A percentile compares a stretch with the other conserved stretches of the same genome.
phyloP scores from a whole-genome alignment of 352 stramenopile genomes.

The Phytopythium cucurbitacearum region DNA sequence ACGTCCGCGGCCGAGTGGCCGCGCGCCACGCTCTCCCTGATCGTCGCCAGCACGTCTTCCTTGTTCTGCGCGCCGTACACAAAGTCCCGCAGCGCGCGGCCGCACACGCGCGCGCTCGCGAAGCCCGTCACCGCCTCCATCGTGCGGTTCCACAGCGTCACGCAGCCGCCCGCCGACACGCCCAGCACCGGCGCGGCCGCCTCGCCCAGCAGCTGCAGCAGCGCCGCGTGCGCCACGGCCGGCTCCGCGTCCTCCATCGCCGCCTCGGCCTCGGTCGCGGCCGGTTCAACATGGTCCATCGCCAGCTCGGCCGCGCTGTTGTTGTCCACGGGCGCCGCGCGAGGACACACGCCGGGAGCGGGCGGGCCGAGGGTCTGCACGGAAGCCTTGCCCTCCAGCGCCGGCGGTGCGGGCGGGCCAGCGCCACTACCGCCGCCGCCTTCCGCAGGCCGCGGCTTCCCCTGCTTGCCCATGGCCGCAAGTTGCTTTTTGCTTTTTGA shows the following conservation, averaged over 20 bases:
- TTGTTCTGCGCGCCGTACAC: slow-evolving; percentile 44
- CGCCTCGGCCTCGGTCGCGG: too few relatives aligned
- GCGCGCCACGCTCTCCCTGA: slow-evolving; percentile 19
- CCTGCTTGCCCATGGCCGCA: too few relatives aligned
- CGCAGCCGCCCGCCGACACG: slow-evolving; percentile 36
- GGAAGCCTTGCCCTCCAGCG: too few relatives aligned
- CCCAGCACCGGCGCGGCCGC: slow-evolving; percentile 66
- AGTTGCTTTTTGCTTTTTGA: too few relatives aligned
- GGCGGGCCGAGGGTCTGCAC: too few relatives aligned
- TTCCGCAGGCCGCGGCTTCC: too few relatives aligned
- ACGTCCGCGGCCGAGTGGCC: slow-evolving; percentile 42
- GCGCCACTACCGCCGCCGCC: too few relatives aligned
- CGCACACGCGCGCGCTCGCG: slow-evolving; percentile 26
- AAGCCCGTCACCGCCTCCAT: slow-evolving; percentile 60
- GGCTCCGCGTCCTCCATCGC: neutral
- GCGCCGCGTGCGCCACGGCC: slow-evolving; percentile 5
- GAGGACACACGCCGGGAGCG: too few relatives aligned
- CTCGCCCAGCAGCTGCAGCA: slow-evolving; percentile 45
- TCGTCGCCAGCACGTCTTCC: slow-evolving; percentile 21
- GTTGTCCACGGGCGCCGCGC: too few relatives aligned
- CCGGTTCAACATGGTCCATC: too few relatives aligned
- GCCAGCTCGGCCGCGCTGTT: too few relatives aligned
- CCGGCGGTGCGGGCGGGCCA: too few relatives aligned
- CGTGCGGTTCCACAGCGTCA: slow-evolving; percentile 66
- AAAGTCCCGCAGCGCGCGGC: slow-evolving; percentile 37